A percentile compares a stretch with the other conserved stretches of the same genome.
These are phyloP conservation scores for Nakazawaea peltata DNA, from an alignment of 805 yeast species.

Conservation along the genomic window DNA sequence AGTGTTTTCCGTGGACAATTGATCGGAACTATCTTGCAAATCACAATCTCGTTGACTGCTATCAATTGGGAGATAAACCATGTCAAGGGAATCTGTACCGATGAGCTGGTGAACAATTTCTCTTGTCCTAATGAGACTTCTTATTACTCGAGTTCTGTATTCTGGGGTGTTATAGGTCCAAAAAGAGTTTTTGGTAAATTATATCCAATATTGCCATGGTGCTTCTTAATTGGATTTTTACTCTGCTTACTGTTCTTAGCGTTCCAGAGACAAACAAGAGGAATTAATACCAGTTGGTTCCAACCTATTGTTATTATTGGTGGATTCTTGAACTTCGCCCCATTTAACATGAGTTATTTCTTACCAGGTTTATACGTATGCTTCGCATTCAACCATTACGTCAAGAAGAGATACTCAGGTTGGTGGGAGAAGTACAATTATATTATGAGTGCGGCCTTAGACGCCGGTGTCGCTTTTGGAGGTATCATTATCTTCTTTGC, in stretches of 20 bases:
- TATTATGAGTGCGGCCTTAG: slow-evolving; percentile 46
- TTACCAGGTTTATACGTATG: slow-evolving; percentile 30
- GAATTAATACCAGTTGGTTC: slow-evolving; percentile 24
- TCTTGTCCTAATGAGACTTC: slow-evolving; percentile 31
- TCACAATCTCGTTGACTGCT: slow-evolving; percentile 22
- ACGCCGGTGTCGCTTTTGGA: slow-evolving; percentile 56
- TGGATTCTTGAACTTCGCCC: slow-evolving; percentile 40
- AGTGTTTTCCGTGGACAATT: slow-evolving; percentile 43
- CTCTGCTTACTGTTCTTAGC: slow-evolving; percentile 22
- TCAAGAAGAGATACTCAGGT: slow-evolving; percentile 36
- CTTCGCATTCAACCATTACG: slow-evolving; percentile 39
- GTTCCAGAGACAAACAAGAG: slow-evolving; percentile 17
- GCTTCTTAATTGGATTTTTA: slow-evolving; percentile 36
- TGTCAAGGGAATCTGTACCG: slow-evolving; percentile 25
- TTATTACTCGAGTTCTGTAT: slow-evolving; percentile 36
- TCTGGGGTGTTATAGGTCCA: slow-evolving; percentile 10
- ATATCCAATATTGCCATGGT: slow-evolving; percentile 55
- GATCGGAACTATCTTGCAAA: slow-evolving; percentile 23
- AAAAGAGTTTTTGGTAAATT: slow-evolving; percentile 27
- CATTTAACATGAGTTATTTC: slow-evolving; percentile 38
- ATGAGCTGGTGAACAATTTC: slow-evolving; percentile 29
- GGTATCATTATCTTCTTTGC: slow-evolving; percentile 49
- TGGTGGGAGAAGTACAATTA: slow-evolving; percentile 54
- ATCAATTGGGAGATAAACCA: slow-evolving; percentile 27
- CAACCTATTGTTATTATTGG: slow-evolving; percentile 46